Base-by-base conservation (phyloP, 768 basidiomycete species). In the Auriscalpium microsporum region DNA sequence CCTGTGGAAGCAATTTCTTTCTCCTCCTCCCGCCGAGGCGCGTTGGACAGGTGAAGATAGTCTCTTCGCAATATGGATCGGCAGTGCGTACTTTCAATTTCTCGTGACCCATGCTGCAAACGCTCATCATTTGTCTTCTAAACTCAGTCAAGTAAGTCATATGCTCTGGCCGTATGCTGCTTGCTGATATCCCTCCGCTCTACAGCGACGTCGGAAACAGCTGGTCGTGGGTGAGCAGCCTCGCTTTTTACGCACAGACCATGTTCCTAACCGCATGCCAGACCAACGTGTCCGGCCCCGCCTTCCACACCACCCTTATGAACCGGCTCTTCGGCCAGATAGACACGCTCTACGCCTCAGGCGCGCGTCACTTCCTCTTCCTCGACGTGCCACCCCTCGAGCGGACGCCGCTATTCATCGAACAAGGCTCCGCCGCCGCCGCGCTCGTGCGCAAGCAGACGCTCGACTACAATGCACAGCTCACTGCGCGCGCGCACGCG, bases 381-480 rank as follows among this genome's bases (percentile, higher is more conserved):
- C 56, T 72, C 37, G 71, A 69, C n/a, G 71, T 73, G 3, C 72
- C 72, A 3, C 71, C 72, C 7, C 70, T 69, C 36, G 68, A 73
- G 59, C 71, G 71, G 35, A 72, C 73, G 6, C 67, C 72, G 2
- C 67, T 71, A 8, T 64, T 80, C 55, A 65, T 76, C 33, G 65
- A 65, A 48, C 73, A 73, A 61, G 76, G 76, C 10, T 14, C 58
- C 0, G 50, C 52, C 6, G 62, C 61, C 34, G 67, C 66, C 38
- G 47, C 62, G 0, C 57, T 60, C n/a, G 69, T 77, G 55, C 63
- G 64, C 9, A 46, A 64, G 11, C 68, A 68, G 44, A 71, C 82
- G 19, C 66, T 67, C 10, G 72, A 78, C 63, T 84, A 80, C 71
- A 85, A 84, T 60, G 38, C 60, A 1, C 75, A 78, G 56, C 72